Percentiles rank a stretch among this genome's conserved stretches.
These are phyloP conservation scores for Botrytis byssoidea DNA, from an alignment of 2,329 filamentous ascomycete genomes.

Conservation along the genomic window DNA sequence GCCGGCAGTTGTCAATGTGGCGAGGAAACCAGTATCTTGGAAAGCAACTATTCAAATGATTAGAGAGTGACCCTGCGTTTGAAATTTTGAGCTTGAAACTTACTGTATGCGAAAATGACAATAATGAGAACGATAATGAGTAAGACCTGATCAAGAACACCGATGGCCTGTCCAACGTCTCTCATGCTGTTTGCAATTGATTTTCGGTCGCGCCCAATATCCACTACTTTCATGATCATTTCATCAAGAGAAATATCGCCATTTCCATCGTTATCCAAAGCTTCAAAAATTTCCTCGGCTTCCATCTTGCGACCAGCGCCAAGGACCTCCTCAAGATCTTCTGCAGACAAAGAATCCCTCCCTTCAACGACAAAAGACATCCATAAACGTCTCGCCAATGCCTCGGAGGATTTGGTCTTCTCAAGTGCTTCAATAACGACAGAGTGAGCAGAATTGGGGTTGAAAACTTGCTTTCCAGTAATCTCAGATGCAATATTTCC, in stretches of 20 bases:
- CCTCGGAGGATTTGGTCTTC: slow-evolving; percentile 79
- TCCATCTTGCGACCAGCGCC: slow-evolving; percentile 70
- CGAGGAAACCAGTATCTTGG: slow-evolving; percentile 81
- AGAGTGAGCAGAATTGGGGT: slow-evolving; percentile 84
- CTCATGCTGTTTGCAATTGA: slow-evolving; percentile 91
- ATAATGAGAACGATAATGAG: slow-evolving; percentile 78
- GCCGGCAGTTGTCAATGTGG: slow-evolving; percentile 83
- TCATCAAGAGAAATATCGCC: slow-evolving; percentile 94
- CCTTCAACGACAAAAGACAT: slow-evolving; percentile 97
- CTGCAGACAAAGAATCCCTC: slow-evolving; percentile 71
- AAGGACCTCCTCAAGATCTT: slow-evolving; percentile 86
- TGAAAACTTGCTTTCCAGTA: slow-evolving; percentile 93
- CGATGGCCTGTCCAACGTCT: slow-evolving; percentile 92
- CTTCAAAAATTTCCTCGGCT: slow-evolving; percentile 79
- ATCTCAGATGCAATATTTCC: slow-evolving; percentile 93
- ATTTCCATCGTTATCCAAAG: slow-evolving; percentile 83
- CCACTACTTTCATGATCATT: slow-evolving; percentile 74
- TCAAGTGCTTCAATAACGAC: slow-evolving; percentile 87
- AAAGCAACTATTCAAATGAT: slow-evolving; percentile 63
- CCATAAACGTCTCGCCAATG: slow-evolving; percentile 92
- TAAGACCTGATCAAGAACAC: slow-evolving; percentile 84
- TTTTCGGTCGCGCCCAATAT: slow-evolving; percentile 82
- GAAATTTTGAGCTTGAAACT: slow-evolving; percentile 38
- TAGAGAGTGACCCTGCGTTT: slow-evolving; percentile 25
- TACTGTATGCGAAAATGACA: slow-evolving; percentile 78